Evolutionary conservation across 106 monocot genomes (phyloP).

Genomic region (Dioscorea alata): DNA sequence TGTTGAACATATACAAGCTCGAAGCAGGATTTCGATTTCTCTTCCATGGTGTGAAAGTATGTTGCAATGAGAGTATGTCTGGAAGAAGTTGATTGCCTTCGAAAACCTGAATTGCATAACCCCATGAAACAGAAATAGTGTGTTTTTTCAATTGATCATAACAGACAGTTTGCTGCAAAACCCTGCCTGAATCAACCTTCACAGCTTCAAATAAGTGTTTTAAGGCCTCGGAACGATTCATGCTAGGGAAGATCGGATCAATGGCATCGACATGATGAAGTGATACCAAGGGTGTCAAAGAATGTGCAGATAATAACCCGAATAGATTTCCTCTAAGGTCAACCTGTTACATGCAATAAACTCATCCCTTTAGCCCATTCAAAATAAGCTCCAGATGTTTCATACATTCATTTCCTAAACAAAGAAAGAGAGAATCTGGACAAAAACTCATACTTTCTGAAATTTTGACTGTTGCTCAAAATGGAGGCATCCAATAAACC

Average conservation of each 20-base stretch:
- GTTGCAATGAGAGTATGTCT: conserved; percentile 49
- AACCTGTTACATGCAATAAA: conserved; percentile 27
- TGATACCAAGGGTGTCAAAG: conserved; percentile 59
- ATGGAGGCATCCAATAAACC: no score
- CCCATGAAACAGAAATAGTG: conserved; percentile 81
- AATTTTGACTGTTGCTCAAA: no score
- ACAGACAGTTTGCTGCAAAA: conserved; percentile 77
- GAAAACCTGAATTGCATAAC: conserved; percentile 66
- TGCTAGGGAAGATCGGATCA: conserved; percentile 62
- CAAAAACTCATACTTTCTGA: no score
- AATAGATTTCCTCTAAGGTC: conserved; percentile 71
- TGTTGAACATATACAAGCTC: conserved; percentile 61
- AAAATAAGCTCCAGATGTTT: not conserved
- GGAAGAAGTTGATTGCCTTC: conserved; percentile 59
- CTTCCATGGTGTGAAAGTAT: conserved; percentile 69
- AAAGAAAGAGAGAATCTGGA: not conserved
- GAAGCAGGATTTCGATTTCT: conserved; percentile 22
- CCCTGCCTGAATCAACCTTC: conserved; percentile 40
- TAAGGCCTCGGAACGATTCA: conserved; percentile 34
- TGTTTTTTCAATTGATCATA: conserved; percentile 32
- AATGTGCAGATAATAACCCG: conserved; percentile 71
- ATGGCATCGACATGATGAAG: conserved; percentile 77
- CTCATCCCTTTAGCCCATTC: not conserved
- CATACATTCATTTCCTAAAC: not conserved
- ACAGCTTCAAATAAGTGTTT: conserved; percentile 50